Evolutionary conservation across 1,284 basidiomycete species (phyloP), one percentile per base, ranked within the genome.

Genomic region (Trichosporon faecale): DNA sequence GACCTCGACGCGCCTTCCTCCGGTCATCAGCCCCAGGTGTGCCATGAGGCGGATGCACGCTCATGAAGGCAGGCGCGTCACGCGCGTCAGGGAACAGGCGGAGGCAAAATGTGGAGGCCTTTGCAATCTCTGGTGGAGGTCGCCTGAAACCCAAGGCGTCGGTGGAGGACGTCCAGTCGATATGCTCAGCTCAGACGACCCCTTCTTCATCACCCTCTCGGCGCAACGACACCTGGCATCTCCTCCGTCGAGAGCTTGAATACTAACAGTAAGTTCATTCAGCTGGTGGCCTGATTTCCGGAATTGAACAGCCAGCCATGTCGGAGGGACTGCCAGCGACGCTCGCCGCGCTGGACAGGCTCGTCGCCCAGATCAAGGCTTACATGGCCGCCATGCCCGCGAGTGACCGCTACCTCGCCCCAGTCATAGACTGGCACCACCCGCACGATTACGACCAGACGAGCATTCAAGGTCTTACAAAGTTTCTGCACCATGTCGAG

Each of bases 361-460:
- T 70, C 46, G 61, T 63, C 16, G 52, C 25, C 14, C 64, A 71
- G 14, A 68, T 73, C 5, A 67, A 74, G 2, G 49, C 33, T 40
- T 73, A 73, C 44, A n/a, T 66, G 3, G 49, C 65, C 3, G 8
- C 37, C 16, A 29, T 57, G 21, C 68, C 72, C 0, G 18, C 49
- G 7, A 18, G 75, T 67, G 66, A 76, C 66, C 44, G 66, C 23
- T 80, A 76, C 69, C 35, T 67, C 12, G 69, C 81, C 0, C 81
- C 81, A 1, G 70, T 82, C 27, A 77, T 81, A 65, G 81, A 81
- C 70, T 76, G 76, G 73, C 74, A 75, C 70, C 77, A 81, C 70
- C 77, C 79, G 0, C 71, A 75, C 9, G 79, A 81, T 33, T 71
- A 71, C 23, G 29, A 57, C 1, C 81, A 82, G 67, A 52, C 67